phyloP scores from a whole-genome alignment of 2,329 filamentous ascomycete genomes.

The Monosporascus sp. region DNA sequence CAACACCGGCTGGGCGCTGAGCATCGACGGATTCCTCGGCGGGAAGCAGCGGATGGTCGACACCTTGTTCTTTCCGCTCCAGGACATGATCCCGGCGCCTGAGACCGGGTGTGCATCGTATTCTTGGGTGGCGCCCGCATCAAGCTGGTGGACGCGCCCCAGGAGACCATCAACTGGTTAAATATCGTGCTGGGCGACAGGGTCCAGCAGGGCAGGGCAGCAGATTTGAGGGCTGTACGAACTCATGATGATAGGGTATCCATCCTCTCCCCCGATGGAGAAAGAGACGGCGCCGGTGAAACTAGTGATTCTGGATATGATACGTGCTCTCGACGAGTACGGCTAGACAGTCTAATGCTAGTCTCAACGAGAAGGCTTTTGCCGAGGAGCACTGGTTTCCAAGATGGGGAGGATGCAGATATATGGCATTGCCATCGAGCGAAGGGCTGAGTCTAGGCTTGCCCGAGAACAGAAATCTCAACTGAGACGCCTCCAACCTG shows the following conservation, averaged over 20 bases:
- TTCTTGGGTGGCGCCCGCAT: background rate
- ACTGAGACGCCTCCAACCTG: too few relatives aligned
- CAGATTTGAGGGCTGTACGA: background rate
- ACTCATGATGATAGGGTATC: background rate
- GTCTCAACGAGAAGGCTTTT: background rate
- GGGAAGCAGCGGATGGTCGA: background rate
- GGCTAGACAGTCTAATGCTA: background rate
- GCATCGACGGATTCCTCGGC: background rate
- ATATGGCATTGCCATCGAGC: background rate
- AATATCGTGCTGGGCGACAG: background rate
- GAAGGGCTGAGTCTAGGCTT: background rate
- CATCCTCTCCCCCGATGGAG: background rate
- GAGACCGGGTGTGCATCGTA: background rate
- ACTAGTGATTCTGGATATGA: background rate
- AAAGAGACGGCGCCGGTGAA: background rate
- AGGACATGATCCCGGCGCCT: background rate
- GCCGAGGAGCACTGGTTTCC: background rate
- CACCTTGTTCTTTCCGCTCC: background rate
- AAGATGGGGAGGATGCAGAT: background rate
- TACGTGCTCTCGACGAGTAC: background rate
- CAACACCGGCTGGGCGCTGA: background rate
- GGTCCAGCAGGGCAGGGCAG: background rate
- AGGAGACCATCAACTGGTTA: background rate
- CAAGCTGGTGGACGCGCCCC: background rate
- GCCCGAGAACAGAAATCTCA: background rate